A percentile compares a stretch with the other conserved stretches of the same genome.
phyloP scores from a whole-genome alignment of 169 alveolate genomes.

The Plasmodium adleri region DNA sequence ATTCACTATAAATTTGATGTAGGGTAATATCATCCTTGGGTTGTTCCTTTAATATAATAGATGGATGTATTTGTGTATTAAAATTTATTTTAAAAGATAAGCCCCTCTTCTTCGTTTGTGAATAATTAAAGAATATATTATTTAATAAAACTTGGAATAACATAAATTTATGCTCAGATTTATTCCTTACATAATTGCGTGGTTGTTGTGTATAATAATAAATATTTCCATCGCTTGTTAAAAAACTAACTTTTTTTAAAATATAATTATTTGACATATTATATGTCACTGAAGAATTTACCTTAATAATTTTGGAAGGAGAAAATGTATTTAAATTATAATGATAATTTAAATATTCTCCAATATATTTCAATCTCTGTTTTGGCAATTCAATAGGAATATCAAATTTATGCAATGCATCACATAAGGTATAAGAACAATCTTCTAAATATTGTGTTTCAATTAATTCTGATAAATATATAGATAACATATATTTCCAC shows the following conservation, averaged over 20 bases:
- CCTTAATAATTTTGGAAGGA: constrained; percentile 25
- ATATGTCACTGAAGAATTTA: constrained; percentile 8
- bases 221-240: constrained; percentile 67
- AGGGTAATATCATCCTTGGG: constrained; percentile 30
- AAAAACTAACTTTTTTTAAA: constrained; percentile 55
- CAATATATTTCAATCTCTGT: constrained; percentile 49
- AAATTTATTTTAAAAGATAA: constrained; percentile 39
- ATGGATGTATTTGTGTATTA: constrained; percentile 45
- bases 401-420: constrained; percentile 28
- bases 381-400: constrained; percentile 56
- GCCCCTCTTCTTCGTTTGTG: constrained; percentile 54
- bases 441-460: constrained; percentile 35
- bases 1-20: constrained; percentile 49
- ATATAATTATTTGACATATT: constrained; percentile 5
- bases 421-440: constrained; percentile 43
- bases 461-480: constrained; percentile 44
- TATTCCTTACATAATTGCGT: constrained; percentile 24
- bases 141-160: constrained; percentile 68
- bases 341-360: constrained; percentile 34
- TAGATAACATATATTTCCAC: constrained; percentile 52
- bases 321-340: constrained; percentile 27
- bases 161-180: constrained; percentile 69
- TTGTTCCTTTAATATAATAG: constrained; percentile 56
- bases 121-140: constrained; percentile 57
- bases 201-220: constrained; percentile 48